Evolutionary conservation across 805 yeast genomes (phyloP), one percentile per base, ranked within the genome.

Genomic region (Candida hispaniensis): DNA sequence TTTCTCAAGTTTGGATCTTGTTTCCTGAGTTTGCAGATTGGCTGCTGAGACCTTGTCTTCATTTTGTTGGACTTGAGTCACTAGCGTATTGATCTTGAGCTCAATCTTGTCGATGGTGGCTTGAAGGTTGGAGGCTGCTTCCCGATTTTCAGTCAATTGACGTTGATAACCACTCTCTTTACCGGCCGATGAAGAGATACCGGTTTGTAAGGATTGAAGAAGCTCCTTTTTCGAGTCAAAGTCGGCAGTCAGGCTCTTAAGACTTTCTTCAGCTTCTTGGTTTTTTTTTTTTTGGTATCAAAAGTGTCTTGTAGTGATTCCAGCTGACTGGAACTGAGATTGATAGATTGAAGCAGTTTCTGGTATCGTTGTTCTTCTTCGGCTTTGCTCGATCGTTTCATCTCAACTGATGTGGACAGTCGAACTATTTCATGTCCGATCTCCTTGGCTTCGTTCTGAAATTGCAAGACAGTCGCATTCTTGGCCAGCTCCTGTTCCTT

Each of bases 151-250:
- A 39, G 71, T 70, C 25, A 85, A 56, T 47, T 83, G 94, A 2
- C 75, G 67, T 42, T 66, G 59, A 54, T 81, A 86, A 6, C 95
- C 95, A 19, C 79, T 75, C 47, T 75, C 78, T 0, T 75, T 61
- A 0, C 75, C 66, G 38, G 93, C 94, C 41, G 71, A 75, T 0
- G 93, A 71, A 0, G 94, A 79, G n/a, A 86, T 75, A 47, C 96
- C 95, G 0, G 94, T 82, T 0, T 85, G 74, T 24, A 86, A 62
- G 0, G 93, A 76, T 0, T 91, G 79, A 7, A 82, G 58, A 7
- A 86, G 63, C 42, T 86, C 95, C 47, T 81, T 88, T 46, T 79
- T 81, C 41, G 63, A 66, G 19, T 63, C 60, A 29, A 68, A 63
- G 9, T 64, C 63, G 4, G 58, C 61, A 41, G 72, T 74, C 38